phyloP scores from a whole-genome alignment of 2,329 filamentous ascomycete genomes.

The Biscogniauxia marginata region DNA sequence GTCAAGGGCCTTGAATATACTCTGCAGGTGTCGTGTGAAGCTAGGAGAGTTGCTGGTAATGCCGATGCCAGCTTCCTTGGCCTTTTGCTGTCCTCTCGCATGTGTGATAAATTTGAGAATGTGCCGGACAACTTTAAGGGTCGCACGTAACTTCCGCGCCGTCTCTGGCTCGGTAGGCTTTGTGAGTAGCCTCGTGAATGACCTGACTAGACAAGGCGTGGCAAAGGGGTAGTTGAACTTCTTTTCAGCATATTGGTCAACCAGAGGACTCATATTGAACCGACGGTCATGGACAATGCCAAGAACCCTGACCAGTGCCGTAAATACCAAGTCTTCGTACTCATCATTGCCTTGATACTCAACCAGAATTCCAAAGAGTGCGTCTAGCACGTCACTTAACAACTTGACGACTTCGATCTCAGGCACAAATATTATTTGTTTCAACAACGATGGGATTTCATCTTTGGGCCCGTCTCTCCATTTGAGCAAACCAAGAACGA shows the following conservation, averaged over 20 bases:
- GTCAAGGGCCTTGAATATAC: slow-evolving; percentile 88
- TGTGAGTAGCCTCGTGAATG: slow-evolving; percentile 78
- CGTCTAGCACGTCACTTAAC: slow-evolving; percentile 82
- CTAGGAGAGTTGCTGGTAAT: slow-evolving; percentile 70
- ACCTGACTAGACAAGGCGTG: slow-evolving; percentile 81
- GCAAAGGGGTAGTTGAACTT: slow-evolving; percentile 93
- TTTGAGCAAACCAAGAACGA: slow-evolving; percentile 76
- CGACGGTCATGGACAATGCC: slow-evolving; percentile 92
- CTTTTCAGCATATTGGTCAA: slow-evolving; percentile 86
- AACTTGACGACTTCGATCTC: slow-evolving; percentile 98
- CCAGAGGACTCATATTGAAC: slow-evolving; percentile 86
- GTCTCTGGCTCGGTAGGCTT: slow-evolving; percentile 81
- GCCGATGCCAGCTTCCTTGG: slow-evolving; percentile 84
- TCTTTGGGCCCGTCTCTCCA: slow-evolving; percentile 78
- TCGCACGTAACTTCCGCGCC: slow-evolving; percentile 80
- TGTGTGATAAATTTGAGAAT: slow-evolving; percentile 94
- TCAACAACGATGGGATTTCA: slow-evolving; percentile 71
- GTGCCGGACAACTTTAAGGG: slow-evolving; percentile 92
- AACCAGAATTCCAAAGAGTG: slow-evolving; percentile 86
- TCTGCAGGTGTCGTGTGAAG: slow-evolving; percentile 80
- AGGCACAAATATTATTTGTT: slow-evolving; percentile 86
- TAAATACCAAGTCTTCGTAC: slow-evolving; percentile 90
- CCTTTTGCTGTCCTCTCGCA: slow-evolving; percentile 79
- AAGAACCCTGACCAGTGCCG: slow-evolving; percentile 82
- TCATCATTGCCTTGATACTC: slow-evolving; percentile 90